Percentiles rank a stretch among this genome's conserved stretches.
These are phyloP conservation scores for Nepenthes mirabilis DNA, from an alignment of 148 eudicot species.

Conservation along the genomic window DNA sequence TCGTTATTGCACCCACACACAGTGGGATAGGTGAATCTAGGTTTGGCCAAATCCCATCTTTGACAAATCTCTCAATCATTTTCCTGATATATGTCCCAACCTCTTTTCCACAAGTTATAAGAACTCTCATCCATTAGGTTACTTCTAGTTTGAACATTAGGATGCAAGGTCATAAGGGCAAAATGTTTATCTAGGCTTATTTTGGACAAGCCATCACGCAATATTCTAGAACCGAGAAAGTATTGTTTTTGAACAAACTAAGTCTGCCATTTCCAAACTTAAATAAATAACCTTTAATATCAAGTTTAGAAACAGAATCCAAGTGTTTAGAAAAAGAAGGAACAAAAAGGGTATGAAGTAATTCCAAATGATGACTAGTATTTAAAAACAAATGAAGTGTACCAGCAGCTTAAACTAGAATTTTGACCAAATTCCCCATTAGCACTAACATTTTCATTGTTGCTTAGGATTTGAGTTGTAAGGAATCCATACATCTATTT, in stretches of 20 bases:
- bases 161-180: background rate
- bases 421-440: background rate
- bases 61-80: background rate
- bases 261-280: background rate
- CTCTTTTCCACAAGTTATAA: background rate
- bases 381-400: background rate
- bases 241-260: background rate
- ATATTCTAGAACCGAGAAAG: background rate
- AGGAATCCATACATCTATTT: too few species aligned
- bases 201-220: background rate
- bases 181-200: background rate
- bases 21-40: background rate
- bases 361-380: background rate
- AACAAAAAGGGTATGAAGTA: background rate
- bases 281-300: background rate
- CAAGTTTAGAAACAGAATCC: background rate
- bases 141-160: background rate
- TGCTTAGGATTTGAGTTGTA: too few species aligned
- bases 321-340: background rate
- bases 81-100: background rate
- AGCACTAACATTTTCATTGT: background rate
- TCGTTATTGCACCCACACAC: background rate
- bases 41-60: background rate
- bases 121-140: background rate
- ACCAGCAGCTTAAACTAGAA: background rate